Evolutionary conservation across 345 rosid species (phyloP).

Genomic region (Populus nigra): DNA sequence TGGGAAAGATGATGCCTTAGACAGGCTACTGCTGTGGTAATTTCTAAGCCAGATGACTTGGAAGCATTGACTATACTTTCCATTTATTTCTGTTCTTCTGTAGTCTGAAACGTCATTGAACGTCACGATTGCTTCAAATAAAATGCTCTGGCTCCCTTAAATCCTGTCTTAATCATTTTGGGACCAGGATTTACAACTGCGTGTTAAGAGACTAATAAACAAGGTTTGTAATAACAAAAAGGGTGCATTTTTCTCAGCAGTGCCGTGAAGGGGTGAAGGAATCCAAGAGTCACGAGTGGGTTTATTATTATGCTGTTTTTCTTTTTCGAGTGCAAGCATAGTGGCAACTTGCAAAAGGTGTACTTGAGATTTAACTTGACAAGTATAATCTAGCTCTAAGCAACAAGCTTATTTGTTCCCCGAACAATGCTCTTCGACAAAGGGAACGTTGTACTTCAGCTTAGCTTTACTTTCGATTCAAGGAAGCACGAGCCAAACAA

Average conservation of each 20-base stretch:
- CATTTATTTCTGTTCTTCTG: too few relatives aligned
- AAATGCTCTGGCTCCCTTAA: too few relatives aligned
- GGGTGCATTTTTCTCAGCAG: background rate
- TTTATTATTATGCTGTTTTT: too few relatives aligned
- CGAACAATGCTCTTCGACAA: background rate
- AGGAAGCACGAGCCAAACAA: background rate
- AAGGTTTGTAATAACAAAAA: background rate
- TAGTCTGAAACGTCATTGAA: background rate
- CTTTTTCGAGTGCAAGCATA: background rate
- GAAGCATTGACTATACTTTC: too few relatives aligned
- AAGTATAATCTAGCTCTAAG: background rate
- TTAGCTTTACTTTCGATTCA: background rate
- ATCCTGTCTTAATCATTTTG: background rate
- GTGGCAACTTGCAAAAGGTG: background rate
- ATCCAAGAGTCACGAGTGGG: background rate
- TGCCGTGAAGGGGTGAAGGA: background rate
- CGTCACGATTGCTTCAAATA: conserved; percentile 4
- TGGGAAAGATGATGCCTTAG: background rate
- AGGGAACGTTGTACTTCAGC: background rate
- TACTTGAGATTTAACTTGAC: background rate
- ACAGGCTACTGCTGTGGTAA: background rate
- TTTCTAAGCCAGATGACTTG: background rate
- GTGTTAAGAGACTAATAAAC: background rate
- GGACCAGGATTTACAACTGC: background rate
- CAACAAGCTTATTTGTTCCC: background rate